A percentile compares a stretch with the other conserved stretches of the same genome.
Conservation (phyloP, 1,284 basidiomycete species). For the Wolfiporia cocos region DNA sequence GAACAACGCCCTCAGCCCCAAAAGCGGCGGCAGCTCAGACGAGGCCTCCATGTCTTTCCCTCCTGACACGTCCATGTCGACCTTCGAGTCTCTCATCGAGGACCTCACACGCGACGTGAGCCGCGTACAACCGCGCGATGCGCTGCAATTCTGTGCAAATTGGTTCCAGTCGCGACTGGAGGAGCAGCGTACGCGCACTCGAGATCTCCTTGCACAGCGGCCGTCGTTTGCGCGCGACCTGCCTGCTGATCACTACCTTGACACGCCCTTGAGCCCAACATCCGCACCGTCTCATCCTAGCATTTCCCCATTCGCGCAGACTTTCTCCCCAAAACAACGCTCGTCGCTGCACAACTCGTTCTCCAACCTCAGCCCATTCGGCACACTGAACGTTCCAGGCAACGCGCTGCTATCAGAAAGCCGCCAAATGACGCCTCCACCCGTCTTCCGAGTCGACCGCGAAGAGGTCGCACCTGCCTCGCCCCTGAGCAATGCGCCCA, state of each 20-base stretch:
- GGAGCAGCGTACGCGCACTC: conserved; percentile 70
- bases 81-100: conserved; percentile 74
- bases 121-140: conserved; percentile 82
- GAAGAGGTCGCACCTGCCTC: conserved; percentile 58
- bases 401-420: conserved; percentile 59
- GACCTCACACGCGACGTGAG: conserved; percentile 86
- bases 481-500: conserved; percentile 44
- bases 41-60: conserved; percentile 1
- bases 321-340: conserved; percentile 33
- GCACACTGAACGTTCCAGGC: conserved; percentile 70
- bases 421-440: conserved; percentile 27
- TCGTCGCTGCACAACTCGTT: conserved; percentile 41
- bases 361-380: conserved; percentile 59
- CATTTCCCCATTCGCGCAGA: conserved; percentile 30
- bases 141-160: conserved; percentile 90
- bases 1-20: conserved; percentile 1
- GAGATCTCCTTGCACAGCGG: conserved; percentile 55
- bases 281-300: conserved; percentile 25
- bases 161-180: conserved; percentile 91
- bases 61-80: conserved; percentile 49
- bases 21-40: conserved; percentile 7
- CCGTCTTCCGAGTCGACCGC: conserved; percentile 52
- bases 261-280: conserved; percentile 38
- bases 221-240: conserved; percentile 42
- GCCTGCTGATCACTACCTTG: conserved; percentile 54